Conservation (phyloP, 441 rosid genomes). For the Lepidium campestre region DNA sequence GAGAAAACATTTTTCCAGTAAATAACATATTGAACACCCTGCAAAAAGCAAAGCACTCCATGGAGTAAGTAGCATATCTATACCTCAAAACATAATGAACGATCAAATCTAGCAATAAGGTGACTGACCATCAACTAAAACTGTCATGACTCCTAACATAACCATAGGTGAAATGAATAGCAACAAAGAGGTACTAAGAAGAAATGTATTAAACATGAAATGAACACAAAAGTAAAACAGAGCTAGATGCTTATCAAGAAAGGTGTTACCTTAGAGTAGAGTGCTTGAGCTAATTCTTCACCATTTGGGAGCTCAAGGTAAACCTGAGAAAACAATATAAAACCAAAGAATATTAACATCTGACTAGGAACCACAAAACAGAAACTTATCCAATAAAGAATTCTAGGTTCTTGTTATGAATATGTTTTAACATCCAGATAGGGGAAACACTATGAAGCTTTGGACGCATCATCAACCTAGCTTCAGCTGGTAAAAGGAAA, state of each 20-base stretch:
- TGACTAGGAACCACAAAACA: not conserved
- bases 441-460: not conserved
- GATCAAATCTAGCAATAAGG: slow-evolving; percentile 5
- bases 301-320: slow-evolving; percentile 80
- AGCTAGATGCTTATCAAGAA: not conserved
- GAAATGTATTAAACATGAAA: not conserved
- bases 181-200: not conserved
- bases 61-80: not conserved
- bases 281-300: slow-evolving; percentile 80
- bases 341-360: not conserved
- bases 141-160: not conserved
- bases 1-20: slow-evolving; percentile 69
- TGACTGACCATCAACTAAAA: not conserved
- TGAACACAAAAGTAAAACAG: not conserved
- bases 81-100: not conserved
- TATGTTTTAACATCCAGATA: not conserved
- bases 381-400: not conserved
- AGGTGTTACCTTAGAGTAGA: slow-evolving; percentile 68
- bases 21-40: slow-evolving; percentile 90
- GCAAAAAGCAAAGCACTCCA: slow-evolving; percentile 20
- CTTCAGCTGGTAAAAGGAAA: slow-evolving; percentile 4
- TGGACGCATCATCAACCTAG: not conserved
- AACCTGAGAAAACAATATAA: slow-evolving; percentile 39
- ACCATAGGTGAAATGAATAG: not conserved
- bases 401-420: not conserved